Conservation (phyloP, 768 basidiomycete genomes). For the Podaxis sp. region DNA sequence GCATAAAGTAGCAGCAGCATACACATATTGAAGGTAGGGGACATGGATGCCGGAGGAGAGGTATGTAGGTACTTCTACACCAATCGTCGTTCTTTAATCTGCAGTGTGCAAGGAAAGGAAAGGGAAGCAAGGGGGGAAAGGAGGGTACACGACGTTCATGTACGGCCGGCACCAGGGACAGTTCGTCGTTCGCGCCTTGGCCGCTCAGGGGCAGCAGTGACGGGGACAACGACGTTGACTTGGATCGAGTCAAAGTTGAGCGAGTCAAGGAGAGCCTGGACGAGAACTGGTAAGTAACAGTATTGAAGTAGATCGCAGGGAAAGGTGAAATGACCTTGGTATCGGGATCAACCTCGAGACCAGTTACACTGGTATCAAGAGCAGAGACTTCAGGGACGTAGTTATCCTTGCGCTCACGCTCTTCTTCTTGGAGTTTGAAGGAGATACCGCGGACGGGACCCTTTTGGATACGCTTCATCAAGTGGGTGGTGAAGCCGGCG, state of each 20-base stretch:
- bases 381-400: conserved; percentile 98
- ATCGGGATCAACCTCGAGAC: conserved; percentile 85
- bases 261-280: conserved; percentile 77
- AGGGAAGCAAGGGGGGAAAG: too few relatives aligned
- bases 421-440: conserved; percentile 99
- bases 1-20: not conserved
- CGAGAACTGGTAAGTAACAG: not conserved
- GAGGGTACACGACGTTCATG: not conserved
- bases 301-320: not conserved
- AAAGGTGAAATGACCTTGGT: conserved; percentile 68
- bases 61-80: not conserved
- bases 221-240: conserved; percentile 64
- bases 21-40: not conserved
- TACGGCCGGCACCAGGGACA: conserved; percentile 75
- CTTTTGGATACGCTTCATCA: conserved; percentile 99
- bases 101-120: not conserved
- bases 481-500: conserved; percentile 98
- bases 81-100: not conserved
- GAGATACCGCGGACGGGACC: conserved; percentile 99
- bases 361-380: conserved; percentile 69
- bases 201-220: conserved; percentile 65
- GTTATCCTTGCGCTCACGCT: conserved; percentile 98
- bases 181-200: conserved; percentile 71
- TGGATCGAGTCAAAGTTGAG: conserved; percentile 95
- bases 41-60: not conserved